These are phyloP conservation scores for Candida xyloterini DNA, from an alignment of 805 yeast genomes.

Conservation along the genomic window DNA sequence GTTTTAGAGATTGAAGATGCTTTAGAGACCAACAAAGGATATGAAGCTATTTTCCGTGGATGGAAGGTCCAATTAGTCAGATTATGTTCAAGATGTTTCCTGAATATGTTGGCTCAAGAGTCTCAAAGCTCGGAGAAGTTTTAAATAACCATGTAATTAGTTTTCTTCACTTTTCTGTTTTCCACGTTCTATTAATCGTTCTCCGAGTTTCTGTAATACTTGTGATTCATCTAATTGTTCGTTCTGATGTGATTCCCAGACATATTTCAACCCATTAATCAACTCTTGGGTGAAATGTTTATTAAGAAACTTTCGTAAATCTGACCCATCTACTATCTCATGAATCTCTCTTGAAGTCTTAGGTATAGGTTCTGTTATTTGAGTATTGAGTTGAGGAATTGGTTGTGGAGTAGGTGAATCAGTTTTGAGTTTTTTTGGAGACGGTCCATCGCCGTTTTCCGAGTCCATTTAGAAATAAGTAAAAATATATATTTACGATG, in stretches of 20 bases:
- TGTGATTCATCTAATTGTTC: slow-evolving; percentile 19
- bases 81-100: slow-evolving; percentile 79
- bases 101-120: slow-evolving; percentile 52
- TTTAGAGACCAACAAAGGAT: slow-evolving; percentile 42
- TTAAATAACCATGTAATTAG: slow-evolving; percentile 9
- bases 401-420: slow-evolving; percentile 27
- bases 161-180: slow-evolving; percentile 7
- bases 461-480: slow-evolving; percentile 4
- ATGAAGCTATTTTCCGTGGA: slow-evolving; percentile 70
- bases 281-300: slow-evolving; percentile 44
- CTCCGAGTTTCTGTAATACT: slow-evolving; percentile 21
- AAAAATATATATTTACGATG: not conserved
- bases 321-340: slow-evolving; percentile 54
- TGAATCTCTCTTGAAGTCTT: slow-evolving; percentile 21
- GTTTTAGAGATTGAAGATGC: slow-evolving; percentile 30
- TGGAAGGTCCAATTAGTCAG: slow-evolving; percentile 88
- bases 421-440: slow-evolving; percentile 15
- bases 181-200: slow-evolving; percentile 19
- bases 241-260: slow-evolving; percentile 24
- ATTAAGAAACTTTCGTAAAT: slow-evolving; percentile 48
- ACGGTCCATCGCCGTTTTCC: slow-evolving; percentile 6
- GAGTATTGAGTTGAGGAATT: slow-evolving; percentile 22
- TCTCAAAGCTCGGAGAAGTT: slow-evolving; percentile 37
- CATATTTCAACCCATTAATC: slow-evolving; percentile 39
- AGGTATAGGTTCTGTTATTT: slow-evolving; percentile 5